Base-by-base conservation (phyloP, 305 asterid species). In the Petunia hybrid region DNA sequence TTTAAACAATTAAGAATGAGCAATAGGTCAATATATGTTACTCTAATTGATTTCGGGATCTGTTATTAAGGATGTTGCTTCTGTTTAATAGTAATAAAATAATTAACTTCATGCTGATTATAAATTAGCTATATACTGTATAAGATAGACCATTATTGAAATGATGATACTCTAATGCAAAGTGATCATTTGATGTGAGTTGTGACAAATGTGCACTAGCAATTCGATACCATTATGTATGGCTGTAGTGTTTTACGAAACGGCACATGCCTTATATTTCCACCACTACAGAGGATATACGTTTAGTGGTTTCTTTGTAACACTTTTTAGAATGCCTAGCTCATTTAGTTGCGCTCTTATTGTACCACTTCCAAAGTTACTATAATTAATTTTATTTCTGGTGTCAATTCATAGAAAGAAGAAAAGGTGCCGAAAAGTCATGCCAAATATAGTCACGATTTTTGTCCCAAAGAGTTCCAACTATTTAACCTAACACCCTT, bases 321-420 rank as follows among this genome's bases (percentile, higher is more conserved):
- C 77, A 66, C 36, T 48, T 77, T 56, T 79, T 51, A 14, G 65
- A 35, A 79, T 79, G 77, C 76, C 8, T 55, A 16, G 67, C 82
- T 16, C 61, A 8, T 43, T 46, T 40, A 36, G 57, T 79, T 79
- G 82, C 62, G 62, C 66, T 66, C 46, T 65, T 46, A 43, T 66
- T 66, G 66, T 79, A 65, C 31, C 38, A 46, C 16, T 1, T 16
- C 31, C 10, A 39, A 66, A 65, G 65, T 48, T 79, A 38, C 5
- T 65, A 70, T 79, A 65, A 14, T 8, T 46, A 22, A 48, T 22
- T 66, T 48, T 39, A 43, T 79, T 43, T 65, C 9, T 38, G 51
- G 41, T 16, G 13, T 69, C 76, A 69, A 69, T 69, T 69, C 14
- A 69, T 69, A 22, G 2, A 42, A 7, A 42, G 39, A 42, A 68